A percentile compares a stretch with the other conserved stretches of the same genome.
Evolutionary conservation across 129 eudicot genomes (phyloP).

Genomic region (Logfia minima): DNA sequence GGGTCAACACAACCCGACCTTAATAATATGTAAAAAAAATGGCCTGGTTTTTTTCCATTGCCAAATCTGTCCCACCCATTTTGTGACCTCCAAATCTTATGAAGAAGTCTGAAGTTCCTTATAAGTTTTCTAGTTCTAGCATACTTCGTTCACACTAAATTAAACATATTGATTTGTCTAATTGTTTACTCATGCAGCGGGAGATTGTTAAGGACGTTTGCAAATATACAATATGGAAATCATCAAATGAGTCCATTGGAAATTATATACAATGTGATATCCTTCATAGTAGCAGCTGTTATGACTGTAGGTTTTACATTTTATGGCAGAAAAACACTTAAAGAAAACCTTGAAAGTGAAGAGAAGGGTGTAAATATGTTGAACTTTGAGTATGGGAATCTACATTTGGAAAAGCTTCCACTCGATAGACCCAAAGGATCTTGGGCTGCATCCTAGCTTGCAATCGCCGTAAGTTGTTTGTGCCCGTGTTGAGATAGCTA

Average conservation of each 20-base stretch:
- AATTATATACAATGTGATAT: constrained; percentile 73
- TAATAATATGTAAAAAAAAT: not conserved
- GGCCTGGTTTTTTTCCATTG: not conserved
- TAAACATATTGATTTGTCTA: not conserved
- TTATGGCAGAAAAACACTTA: constrained; percentile 56
- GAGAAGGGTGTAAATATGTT: constrained; percentile 42
- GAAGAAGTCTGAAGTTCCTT: not conserved
- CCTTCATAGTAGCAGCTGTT: constrained; percentile 64
- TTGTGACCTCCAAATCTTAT: not conserved
- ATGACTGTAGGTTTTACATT: constrained; percentile 65
- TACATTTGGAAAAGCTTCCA: constrained; percentile 60
- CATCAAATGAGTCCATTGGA: constrained; percentile 67
- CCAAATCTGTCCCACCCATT: not conserved
- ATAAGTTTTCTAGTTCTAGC: not conserved
- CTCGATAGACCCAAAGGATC: constrained; percentile 59
- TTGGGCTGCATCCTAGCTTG: constrained; percentile 33
- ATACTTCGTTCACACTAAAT: not conserved
- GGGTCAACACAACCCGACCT: not conserved
- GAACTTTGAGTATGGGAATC: constrained; percentile 18
- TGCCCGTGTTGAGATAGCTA: constrained; percentile 5
- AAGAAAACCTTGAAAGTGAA: constrained; percentile 47
- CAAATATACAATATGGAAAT: constrained; percentile 71
- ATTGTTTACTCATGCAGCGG: constrained; percentile 59
- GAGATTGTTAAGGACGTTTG: constrained; percentile 74
- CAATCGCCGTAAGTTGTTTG: constrained; percentile 24